phyloP scores from a whole-genome alignment of 2,329 filamentous ascomycete species.

The Penicillium psychrosexuale region DNA sequence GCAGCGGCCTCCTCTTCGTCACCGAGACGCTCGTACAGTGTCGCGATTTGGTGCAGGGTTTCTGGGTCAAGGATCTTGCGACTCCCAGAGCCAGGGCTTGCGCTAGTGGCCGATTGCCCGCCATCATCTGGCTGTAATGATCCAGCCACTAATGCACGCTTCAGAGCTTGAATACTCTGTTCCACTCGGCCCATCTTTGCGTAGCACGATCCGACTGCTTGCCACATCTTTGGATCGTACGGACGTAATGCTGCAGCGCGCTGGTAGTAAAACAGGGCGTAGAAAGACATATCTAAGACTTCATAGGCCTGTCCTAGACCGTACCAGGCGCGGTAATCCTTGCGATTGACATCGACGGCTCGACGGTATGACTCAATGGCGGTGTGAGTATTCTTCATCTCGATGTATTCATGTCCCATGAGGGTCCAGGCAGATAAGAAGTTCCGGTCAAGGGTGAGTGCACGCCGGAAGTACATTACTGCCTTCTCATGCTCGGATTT shows the following conservation, averaged over 20 bases:
- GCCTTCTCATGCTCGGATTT: slow-evolving; percentile 96
- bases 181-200: slow-evolving; percentile 80
- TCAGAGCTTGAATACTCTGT: slow-evolving; percentile 94
- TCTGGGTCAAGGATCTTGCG: slow-evolving; percentile 77
- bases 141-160: slow-evolving; percentile 83
- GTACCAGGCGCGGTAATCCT: slow-evolving; percentile 98
- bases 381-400: slow-evolving; percentile 97
- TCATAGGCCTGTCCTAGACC: slow-evolving; percentile 96
- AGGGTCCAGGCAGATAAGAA: slow-evolving; percentile 96
- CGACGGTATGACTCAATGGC: slow-evolving; percentile 95
- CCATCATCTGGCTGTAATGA: slow-evolving; percentile 64
- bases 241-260: slow-evolving; percentile 88
- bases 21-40: slow-evolving; percentile 77
- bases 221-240: slow-evolving; percentile 98
- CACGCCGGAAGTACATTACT: slow-evolving; percentile 94
- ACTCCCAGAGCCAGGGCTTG: slow-evolving; percentile 19
- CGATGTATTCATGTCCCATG: slow-evolving; percentile 98
- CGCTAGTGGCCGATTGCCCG: slow-evolving; percentile 13
- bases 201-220: slow-evolving; percentile 87
- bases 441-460: slow-evolving; percentile 80
- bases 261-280: slow-evolving; percentile 96
- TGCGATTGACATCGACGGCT: slow-evolving; percentile 91
- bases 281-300: slow-evolving; percentile 95
- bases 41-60: slow-evolving; percentile 82
- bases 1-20: slow-evolving; percentile 77